These are phyloP conservation scores for Hortaea werneckii DNA, from an alignment of 2,329 filamentous ascomycete species.

Conservation along the genomic window DNA sequence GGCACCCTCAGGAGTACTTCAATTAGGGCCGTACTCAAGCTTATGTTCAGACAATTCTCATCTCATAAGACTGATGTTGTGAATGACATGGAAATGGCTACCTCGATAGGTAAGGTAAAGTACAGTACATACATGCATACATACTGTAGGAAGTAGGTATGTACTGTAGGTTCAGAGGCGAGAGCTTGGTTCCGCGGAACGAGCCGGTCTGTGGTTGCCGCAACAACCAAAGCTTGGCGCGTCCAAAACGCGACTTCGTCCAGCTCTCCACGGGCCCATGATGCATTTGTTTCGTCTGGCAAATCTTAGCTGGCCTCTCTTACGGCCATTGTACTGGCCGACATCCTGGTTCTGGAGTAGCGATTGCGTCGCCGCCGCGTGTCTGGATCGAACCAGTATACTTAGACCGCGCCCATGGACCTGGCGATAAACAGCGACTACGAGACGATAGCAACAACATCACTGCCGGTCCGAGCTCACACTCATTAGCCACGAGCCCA, in stretches of 20 bases:
- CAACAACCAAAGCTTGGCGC: not conserved
- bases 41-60: no score
- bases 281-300: not conserved
- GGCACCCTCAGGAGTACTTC: no score
- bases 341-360: conserved; percentile 17
- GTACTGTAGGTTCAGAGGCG: no score
- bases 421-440: conserved; percentile 13
- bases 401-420: conserved; percentile 20
- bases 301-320: conserved; percentile 2
- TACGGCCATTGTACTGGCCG: not conserved
- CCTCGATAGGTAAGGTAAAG: no score
- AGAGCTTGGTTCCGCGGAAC: no score
- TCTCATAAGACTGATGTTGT: no score
- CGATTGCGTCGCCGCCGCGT: conserved; percentile 17
- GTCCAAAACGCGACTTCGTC: conserved; percentile 1
- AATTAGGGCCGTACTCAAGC: no score
- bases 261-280: not conserved
- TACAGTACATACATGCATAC: no score
- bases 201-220: not conserved
- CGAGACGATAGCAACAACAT: conserved; percentile 5
- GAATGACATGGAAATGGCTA: no score
- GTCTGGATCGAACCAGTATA: conserved; percentile 18
- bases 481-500: conserved; percentile 9
- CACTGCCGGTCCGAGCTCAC: conserved; percentile 2
- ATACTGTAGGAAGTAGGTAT: no score